These are phyloP conservation scores for Penicillium sp. DNA, from an alignment of 2,329 filamentous ascomycete genomes.

Conservation along the genomic window DNA sequence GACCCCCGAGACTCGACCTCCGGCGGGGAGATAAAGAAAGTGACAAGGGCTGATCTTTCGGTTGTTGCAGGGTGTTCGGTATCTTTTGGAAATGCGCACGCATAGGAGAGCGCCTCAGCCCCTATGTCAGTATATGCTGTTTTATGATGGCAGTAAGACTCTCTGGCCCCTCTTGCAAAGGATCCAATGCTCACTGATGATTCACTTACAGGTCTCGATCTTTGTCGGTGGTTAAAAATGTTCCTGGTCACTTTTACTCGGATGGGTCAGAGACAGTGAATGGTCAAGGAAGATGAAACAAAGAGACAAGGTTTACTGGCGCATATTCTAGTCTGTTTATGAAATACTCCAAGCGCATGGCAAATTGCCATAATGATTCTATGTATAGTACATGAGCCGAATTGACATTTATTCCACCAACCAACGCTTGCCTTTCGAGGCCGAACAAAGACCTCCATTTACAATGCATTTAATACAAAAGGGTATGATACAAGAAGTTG, in stretches of 20 bases:
- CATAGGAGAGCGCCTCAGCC: constrained; percentile 88
- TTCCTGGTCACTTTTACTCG: not conserved
- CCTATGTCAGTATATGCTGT: constrained; percentile 93
- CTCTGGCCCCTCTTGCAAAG: not conserved
- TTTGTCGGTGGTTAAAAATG: constrained; percentile 34
- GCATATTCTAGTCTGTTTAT: not conserved
- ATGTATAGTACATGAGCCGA: constrained; percentile 30
- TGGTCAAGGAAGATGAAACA: not conserved
- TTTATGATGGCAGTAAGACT: constrained; percentile 82
- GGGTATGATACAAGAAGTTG: constrained; percentile 11
- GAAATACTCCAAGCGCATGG: constrained; percentile 10
- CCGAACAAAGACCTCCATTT: constrained; percentile 7
- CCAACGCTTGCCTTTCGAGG: constrained; percentile 8
- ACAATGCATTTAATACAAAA: constrained; percentile 7
- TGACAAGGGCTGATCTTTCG: not conserved
- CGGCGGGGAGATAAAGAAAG: not conserved
- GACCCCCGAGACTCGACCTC: constrained; percentile 3
- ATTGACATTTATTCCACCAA: constrained; percentile 15
- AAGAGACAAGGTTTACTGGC: not conserved
- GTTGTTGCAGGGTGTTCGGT: constrained; percentile 63
- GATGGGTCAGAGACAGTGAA: not conserved
- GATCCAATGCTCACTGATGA: not conserved
- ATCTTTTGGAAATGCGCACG: constrained; percentile 96
- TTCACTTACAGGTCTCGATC: constrained; percentile 26
- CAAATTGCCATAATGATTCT: constrained; percentile 23